Percentiles rank a stretch among this genome's conserved stretches.
Conservation (phyloP, 2,329 filamentous ascomycete genomes). For the Bertia moriformis region DNA sequence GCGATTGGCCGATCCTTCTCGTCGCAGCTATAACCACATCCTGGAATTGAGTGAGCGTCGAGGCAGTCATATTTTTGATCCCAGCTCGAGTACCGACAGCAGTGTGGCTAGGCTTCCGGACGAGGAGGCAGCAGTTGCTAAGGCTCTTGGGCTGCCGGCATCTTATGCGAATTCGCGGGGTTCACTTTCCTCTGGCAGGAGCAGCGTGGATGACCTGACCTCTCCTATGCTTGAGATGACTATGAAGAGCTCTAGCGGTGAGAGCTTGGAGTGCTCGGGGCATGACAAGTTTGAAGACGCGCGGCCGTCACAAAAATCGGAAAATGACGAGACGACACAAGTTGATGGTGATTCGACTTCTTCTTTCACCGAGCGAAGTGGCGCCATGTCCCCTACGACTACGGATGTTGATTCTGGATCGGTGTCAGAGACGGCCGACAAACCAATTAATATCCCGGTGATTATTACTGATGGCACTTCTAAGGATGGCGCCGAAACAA, state of each 20-base stretch:
- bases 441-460: neutral
- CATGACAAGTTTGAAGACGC: too few species aligned
- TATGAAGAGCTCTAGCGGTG: too few species aligned
- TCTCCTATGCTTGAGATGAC: too few species aligned
- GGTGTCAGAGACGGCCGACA: neutral
- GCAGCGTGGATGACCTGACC: neutral
- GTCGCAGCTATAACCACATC: slow-evolving; percentile 51
- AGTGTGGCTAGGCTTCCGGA: slow-evolving; percentile 25
- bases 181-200: neutral
- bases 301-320: too few species aligned
- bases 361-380: neutral
- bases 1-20: slow-evolving; percentile 45
- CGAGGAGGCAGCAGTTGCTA: slow-evolving; percentile 32
- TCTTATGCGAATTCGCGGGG: neutral
- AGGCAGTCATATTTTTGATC: slow-evolving; percentile 33
- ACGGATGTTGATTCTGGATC: neutral
- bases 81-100: slow-evolving; percentile 26
- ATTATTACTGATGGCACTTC: neutral
- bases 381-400: neutral
- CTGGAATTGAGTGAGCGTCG: slow-evolving; percentile 35
- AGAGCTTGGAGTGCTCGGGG: too few species aligned
- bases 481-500: neutral
- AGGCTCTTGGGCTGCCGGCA: slow-evolving; percentile 25
- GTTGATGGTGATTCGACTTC: neutral
- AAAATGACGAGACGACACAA: neutral